Evolutionary conservation across 116 monocot species (phyloP).

Genomic region (Cymodocea nodosa): DNA sequence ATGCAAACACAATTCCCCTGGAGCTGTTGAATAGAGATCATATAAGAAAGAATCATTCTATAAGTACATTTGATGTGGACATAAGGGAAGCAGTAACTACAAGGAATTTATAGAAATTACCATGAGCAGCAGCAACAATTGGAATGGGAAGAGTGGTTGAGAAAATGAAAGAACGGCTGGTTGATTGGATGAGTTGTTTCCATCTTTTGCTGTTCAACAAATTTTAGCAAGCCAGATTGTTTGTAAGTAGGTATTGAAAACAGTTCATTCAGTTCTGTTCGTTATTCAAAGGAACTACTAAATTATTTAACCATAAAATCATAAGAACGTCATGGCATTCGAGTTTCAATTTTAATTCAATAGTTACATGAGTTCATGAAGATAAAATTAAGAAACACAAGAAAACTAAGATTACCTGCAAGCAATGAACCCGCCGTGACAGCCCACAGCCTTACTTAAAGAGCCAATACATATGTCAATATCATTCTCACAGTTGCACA

Average conservation of each 20-base stretch:
- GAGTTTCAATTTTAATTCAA: neutral
- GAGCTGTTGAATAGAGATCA: no score
- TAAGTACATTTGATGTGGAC: no score
- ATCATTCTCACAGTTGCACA: no score
- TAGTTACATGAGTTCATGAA: neutral
- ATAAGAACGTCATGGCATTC: neutral
- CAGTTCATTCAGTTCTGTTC: neutral
- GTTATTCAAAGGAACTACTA: neutral
- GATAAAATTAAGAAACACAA: neutral
- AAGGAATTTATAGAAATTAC: conserved; percentile 21
- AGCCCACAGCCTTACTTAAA: no score
- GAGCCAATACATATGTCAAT: no score
- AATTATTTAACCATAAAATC: neutral
- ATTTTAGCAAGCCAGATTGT: conserved; percentile 2
- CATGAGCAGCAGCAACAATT: conserved; percentile 74
- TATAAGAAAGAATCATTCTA: no score
- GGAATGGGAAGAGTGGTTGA: conserved; percentile 85
- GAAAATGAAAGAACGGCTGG: conserved; percentile 91
- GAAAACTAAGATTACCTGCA: conserved; percentile 39
- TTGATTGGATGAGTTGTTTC: conserved; percentile 82
- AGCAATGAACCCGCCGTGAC: neutral
- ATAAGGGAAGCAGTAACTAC: neutral
- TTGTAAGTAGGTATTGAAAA: neutral
- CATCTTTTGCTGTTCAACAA: conserved; percentile 59
- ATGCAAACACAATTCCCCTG: no score